Evolutionary conservation across 2,329 filamentous ascomycete genomes (phyloP).

Genomic region (Beauveria asiatica): DNA sequence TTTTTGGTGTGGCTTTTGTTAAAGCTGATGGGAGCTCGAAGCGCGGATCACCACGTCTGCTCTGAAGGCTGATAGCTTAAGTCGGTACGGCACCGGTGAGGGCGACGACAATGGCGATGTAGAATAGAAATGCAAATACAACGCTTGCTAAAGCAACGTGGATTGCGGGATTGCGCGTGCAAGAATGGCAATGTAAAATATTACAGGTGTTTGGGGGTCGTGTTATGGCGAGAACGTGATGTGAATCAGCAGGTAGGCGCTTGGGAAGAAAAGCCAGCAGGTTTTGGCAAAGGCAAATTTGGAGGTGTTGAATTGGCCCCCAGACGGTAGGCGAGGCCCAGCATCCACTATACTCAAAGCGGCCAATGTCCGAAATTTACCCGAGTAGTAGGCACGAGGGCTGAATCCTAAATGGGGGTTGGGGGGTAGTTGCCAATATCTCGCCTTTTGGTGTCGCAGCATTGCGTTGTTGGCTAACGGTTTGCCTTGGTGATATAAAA

Average conservation of each 20-base stretch:
- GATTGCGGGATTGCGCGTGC: slow-evolving; percentile 7
- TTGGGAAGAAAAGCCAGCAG: slow-evolving; percentile 25
- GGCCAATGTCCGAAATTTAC: slow-evolving; percentile 21
- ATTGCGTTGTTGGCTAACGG: neutral
- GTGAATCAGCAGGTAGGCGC: neutral
- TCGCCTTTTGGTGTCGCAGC: neutral
- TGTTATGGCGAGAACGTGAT: slow-evolving; percentile 16
- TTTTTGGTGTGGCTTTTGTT: slow-evolving; percentile 20
- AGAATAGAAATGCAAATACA: slow-evolving; percentile 8
- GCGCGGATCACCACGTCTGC: slow-evolving; percentile 5
- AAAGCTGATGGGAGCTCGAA: neutral
- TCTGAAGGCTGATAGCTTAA: slow-evolving; percentile 8
- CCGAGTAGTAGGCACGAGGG: slow-evolving; percentile 22
- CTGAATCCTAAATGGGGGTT: slow-evolving; percentile 24
- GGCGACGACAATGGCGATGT: slow-evolving; percentile 6
- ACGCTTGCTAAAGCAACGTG: slow-evolving; percentile 12
- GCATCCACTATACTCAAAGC: slow-evolving; percentile 13
- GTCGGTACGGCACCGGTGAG: slow-evolving; percentile 3
- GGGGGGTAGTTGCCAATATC: neutral
- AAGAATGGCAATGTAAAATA: slow-evolving; percentile 1
- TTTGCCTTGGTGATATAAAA: neutral
- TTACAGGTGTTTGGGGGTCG: slow-evolving; percentile 18
- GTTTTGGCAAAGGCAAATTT: slow-evolving; percentile 25
- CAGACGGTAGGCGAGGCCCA: slow-evolving; percentile 6
- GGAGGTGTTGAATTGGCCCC: slow-evolving; percentile 17